phyloP scores from a whole-genome alignment of 2,329 filamentous ascomycete genomes.

The Xylariaceae sp. region DNA sequence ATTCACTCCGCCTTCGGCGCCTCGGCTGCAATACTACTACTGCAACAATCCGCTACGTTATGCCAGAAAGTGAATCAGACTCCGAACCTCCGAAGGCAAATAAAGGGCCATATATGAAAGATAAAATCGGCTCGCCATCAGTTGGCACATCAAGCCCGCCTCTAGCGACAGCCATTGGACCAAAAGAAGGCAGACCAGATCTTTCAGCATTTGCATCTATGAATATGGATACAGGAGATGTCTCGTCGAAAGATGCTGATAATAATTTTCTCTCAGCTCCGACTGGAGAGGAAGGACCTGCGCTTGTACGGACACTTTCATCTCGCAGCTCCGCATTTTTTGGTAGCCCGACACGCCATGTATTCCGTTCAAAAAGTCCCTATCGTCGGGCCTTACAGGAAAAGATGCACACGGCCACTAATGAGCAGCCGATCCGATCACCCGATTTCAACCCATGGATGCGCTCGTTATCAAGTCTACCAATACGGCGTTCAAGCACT shows the following conservation, averaged over 20 bases:
- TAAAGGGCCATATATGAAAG: conserved; percentile 1
- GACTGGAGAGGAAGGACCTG: conserved; percentile 26
- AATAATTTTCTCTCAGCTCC: conserved; percentile 4
- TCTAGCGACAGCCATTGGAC: neutral
- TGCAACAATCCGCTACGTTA: conserved; percentile 38
- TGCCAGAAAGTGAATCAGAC: conserved; percentile 32
- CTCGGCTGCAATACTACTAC: conserved; percentile 12
- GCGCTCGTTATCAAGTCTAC: conserved; percentile 51
- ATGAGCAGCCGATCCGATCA: conserved; percentile 33
- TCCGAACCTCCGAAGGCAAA: conserved; percentile 19
- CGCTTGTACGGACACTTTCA: conserved; percentile 42
- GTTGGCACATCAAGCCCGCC: neutral
- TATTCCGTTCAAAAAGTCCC: conserved; percentile 62
- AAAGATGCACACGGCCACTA: conserved; percentile 50
- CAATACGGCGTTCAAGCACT: conserved; percentile 49
- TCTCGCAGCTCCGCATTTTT: conserved; percentile 58
- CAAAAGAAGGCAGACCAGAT: neutral
- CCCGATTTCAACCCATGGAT: conserved; percentile 48
- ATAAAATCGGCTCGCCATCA: neutral
- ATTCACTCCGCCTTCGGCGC: conserved; percentile 24
- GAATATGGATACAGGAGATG: neutral
- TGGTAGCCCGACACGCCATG: conserved; percentile 56
- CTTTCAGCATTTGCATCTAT: conserved; percentile 12
- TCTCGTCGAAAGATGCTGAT: neutral
- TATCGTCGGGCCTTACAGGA: conserved; percentile 60